Base-by-base conservation (phyloP, 805 yeast species). In the Citeromyces matritensis region DNA sequence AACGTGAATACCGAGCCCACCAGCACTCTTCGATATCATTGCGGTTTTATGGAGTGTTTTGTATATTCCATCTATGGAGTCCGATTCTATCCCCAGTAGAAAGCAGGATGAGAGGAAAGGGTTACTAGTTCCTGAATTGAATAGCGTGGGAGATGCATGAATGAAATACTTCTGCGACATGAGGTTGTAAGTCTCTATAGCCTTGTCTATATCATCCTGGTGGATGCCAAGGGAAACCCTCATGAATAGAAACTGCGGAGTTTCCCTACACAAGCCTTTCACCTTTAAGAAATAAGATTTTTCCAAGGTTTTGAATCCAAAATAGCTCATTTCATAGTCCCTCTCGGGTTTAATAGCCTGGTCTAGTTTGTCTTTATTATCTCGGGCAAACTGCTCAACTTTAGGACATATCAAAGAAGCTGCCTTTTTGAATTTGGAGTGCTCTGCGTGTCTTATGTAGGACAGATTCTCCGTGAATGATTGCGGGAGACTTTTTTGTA, bases 71-170 rank as follows among this genome's bases (percentile, higher is more conserved):
- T 88, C 95, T 37, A 88, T 84, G 4, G 96, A 86, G 55, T 88
- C 98, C 30, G 81, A 94, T 47, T 78, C 74, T 86, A 83, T 84
- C 23, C 88, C 88, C 28, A 88, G 65, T 31, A 88, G 60, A 63
- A 86, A 88, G 58, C 97, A 88, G 9, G 95, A 86, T 10, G 96
- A 82, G 63, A 88, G 68, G 50, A 72, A 83, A 17, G 91, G 80
- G 35, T 69, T 62, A 24, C 85, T 78, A 17, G 95, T 83, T 31
- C 95, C 97, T 2, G 96, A 82, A 45, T 86, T 86, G 65, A 81
- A 88, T 37, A 88, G 60, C 2, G 98, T 88, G 8, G 98, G 97
- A 6, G 95, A 82, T 3, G 94, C 95, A 49, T 88, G 97, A 30
- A 86, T 82, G 58, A 88, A 84, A 50, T 74, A 81, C 52, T 79